phyloP scores from a whole-genome alignment of 164 flowering plant genomes.

The Vitis labrusca region DNA sequence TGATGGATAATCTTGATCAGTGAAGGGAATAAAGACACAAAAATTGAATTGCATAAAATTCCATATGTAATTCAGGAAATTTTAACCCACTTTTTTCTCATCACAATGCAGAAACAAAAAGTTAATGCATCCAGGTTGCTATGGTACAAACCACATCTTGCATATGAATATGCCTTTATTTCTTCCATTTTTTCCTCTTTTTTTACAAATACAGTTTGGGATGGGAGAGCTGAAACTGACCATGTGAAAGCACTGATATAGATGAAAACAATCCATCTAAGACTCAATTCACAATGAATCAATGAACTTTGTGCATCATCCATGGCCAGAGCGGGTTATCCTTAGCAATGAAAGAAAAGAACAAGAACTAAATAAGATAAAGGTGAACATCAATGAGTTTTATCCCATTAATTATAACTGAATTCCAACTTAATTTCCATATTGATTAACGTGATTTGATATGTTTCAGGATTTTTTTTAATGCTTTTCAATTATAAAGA shows the following conservation, averaged over 20 bases:
- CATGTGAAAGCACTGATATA: too few species aligned
- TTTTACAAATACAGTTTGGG: too few species aligned
- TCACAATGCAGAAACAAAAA: background rate
- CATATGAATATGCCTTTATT: too few species aligned
- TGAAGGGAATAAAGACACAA: background rate
- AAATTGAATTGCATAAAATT: background rate
- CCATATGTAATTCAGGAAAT: background rate
- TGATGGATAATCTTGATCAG: constrained; percentile 1
- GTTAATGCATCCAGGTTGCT: background rate
- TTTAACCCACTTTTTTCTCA: background rate
- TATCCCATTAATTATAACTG: background rate
- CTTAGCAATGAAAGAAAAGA: too few species aligned
- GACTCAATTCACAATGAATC: too few species aligned
- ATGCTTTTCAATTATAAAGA: background rate
- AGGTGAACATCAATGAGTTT: background rate
- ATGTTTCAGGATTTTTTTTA: background rate
- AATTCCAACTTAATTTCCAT: background rate
- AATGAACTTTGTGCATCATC: too few species aligned
- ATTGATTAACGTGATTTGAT: background rate
- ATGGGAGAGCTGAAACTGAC: too few species aligned
- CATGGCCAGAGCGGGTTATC: too few species aligned
- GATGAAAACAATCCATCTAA: too few species aligned
- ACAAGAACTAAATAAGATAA: too few species aligned
- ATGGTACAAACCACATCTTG: too few species aligned
- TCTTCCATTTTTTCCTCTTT: too few species aligned